Conservation (phyloP, 2,329 filamentous ascomycete genomes). For the Plectosphaerella plurivora region DNA sequence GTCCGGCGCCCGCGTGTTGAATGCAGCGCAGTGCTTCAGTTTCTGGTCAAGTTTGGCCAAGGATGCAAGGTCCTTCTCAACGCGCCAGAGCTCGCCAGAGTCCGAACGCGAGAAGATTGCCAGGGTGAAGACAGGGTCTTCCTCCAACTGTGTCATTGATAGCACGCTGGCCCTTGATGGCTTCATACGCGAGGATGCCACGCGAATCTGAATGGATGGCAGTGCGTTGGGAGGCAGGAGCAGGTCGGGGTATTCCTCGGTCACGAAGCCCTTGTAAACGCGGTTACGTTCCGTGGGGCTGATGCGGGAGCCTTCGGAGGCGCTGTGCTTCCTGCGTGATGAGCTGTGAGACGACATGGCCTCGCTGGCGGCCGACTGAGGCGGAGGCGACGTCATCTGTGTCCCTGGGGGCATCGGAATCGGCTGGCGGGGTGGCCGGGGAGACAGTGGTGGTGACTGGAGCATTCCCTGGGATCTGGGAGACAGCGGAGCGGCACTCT, state of each 20-base stretch:
- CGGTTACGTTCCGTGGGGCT: slow-evolving; percentile 39
- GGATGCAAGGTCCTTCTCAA: slow-evolving; percentile 86
- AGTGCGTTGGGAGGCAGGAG: slow-evolving; percentile 85
- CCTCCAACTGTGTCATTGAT: slow-evolving; percentile 74
- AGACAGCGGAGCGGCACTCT: slow-evolving; percentile 56
- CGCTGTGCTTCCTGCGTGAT: slow-evolving; percentile 28
- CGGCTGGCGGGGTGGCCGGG: slow-evolving; percentile 68
- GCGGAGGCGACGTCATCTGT: slow-evolving; percentile 52
- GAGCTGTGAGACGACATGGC: slow-evolving; percentile 30
- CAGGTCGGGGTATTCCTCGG: slow-evolving; percentile 82
- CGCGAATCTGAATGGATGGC: slow-evolving; percentile 77
- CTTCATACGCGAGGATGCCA: slow-evolving; percentile 91
- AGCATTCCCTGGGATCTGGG: slow-evolving; percentile 44
- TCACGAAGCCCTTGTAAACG: slow-evolving; percentile 74
- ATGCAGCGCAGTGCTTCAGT: slow-evolving; percentile 68
- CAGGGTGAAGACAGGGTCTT: slow-evolving; percentile 90
- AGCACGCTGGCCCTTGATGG: slow-evolving; percentile 84
- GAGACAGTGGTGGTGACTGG: slow-evolving; percentile 57
- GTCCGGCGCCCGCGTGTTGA: slow-evolving; percentile 76
- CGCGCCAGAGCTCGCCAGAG: slow-evolving; percentile 78
- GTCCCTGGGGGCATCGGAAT: slow-evolving; percentile 70
- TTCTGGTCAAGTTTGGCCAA: slow-evolving; percentile 78
- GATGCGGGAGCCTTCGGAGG: slow-evolving; percentile 24
- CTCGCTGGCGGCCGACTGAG: slow-evolving; percentile 7
- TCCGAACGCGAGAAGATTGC: slow-evolving; percentile 77